A percentile compares a stretch with the other conserved stretches of the same genome.
phyloP scores from a whole-genome alignment of 2,329 filamentous ascomycete genomes.

The Pseudocercospora macadamiae region DNA sequence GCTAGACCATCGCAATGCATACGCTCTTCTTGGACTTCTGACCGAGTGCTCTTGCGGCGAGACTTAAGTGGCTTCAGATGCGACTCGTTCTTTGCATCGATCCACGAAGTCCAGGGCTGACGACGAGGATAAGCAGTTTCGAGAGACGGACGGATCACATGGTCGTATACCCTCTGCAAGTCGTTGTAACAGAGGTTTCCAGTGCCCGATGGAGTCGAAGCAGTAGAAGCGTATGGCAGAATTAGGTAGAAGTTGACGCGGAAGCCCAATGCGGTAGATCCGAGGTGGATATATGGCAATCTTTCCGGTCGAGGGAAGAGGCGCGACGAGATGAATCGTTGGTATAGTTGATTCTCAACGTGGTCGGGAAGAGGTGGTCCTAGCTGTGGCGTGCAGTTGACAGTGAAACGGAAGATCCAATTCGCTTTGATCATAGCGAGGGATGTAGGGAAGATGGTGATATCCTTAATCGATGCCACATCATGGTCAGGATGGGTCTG shows the following conservation, averaged over 20 bases:
- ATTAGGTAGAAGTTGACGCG: slow-evolving; percentile 29
- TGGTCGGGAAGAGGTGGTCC: slow-evolving; percentile 21
- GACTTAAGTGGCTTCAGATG: slow-evolving; percentile 28
- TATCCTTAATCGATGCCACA: slow-evolving; percentile 24
- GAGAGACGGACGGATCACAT: slow-evolving; percentile 23
- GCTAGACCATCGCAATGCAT: slow-evolving; percentile 25
- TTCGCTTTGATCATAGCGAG: slow-evolving; percentile 24
- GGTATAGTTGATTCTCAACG: slow-evolving; percentile 24
- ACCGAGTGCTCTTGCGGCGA: slow-evolving; percentile 15
- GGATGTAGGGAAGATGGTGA: slow-evolving; percentile 24
- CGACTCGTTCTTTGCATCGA: slow-evolving; percentile 28
- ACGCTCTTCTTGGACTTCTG: slow-evolving; percentile 23
- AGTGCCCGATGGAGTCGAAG: slow-evolving; percentile 11
- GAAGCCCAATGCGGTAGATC: slow-evolving; percentile 26
- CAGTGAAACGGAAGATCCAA: slow-evolving; percentile 27
- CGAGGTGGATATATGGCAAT: slow-evolving; percentile 28
- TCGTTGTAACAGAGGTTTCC: slow-evolving; percentile 19
- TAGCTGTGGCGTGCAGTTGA: slow-evolving; percentile 29
- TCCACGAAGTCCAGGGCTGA: slow-evolving; percentile 21
- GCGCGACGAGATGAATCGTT: slow-evolving; percentile 20
- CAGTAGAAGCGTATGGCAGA: slow-evolving; percentile 18
- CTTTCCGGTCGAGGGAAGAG: slow-evolving; percentile 19
- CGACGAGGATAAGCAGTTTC: slow-evolving; percentile 22
- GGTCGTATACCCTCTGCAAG: slow-evolving; percentile 24
- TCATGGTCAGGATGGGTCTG: slow-evolving; percentile 22